Evolutionary conservation across 441 rosid genomes (phyloP).

Genomic region (Gossypium laxum): DNA sequence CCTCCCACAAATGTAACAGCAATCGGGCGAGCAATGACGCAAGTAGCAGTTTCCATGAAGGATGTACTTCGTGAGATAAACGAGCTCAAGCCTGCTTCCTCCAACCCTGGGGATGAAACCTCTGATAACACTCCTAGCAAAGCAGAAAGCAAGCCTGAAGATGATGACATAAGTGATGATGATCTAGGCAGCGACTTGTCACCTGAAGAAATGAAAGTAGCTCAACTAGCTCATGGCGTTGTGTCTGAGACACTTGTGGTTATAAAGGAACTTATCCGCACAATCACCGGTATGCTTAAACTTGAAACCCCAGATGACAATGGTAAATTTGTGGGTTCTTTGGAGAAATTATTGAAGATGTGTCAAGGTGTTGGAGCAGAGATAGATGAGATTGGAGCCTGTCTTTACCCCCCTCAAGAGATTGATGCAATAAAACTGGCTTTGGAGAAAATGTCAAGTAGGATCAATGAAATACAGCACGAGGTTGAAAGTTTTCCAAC

Average conservation of each 20-base stretch:
- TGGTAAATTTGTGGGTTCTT: constrained; percentile 44
- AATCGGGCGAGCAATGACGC: constrained; percentile 78
- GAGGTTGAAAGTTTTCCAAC: constrained; percentile 38
- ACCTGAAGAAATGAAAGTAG: constrained; percentile 78
- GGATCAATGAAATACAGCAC: constrained; percentile 26
- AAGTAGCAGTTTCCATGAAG: constrained; percentile 21
- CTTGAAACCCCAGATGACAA: constrained; percentile 45
- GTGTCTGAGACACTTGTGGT: constrained; percentile 48
- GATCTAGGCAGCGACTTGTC: constrained; percentile 72
- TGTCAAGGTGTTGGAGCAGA: constrained; percentile 56
- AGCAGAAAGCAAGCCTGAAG: constrained; percentile 16
- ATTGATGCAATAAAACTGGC: constrained; percentile 33
- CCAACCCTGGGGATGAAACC: constrained; percentile 23
- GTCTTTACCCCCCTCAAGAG: constrained; percentile 87
- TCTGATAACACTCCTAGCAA: constrained; percentile 20
- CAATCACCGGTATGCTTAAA: constrained; percentile 63
- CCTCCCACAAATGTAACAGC: constrained; percentile 71
- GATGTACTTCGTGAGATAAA: constrained; percentile 93
- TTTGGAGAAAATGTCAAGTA: constrained; percentile 29
- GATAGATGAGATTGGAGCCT: constrained; percentile 78
- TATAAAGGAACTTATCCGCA: constrained; percentile 70
- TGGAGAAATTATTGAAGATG: constrained; percentile 60
- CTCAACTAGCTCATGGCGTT: constrained; percentile 40
- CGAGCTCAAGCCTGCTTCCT: constrained; percentile 63
- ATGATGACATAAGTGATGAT: constrained; percentile 26